Percentiles rank a stretch among this genome's conserved stretches.
Conservation (phyloP, 2,329 filamentous ascomycete genomes). For the Tolypocladium endophyticum region DNA sequence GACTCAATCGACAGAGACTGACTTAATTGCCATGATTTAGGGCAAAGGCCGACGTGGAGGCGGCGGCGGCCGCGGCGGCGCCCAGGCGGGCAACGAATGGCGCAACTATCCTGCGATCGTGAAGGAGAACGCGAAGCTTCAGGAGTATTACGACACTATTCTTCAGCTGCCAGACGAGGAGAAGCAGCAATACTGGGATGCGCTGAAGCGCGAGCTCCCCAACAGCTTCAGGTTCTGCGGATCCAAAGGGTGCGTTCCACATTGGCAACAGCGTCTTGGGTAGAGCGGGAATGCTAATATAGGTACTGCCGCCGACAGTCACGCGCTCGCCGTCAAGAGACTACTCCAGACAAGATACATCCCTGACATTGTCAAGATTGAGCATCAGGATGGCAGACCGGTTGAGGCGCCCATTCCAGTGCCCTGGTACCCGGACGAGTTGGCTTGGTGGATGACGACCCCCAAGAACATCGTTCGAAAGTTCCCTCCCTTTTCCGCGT, state of each 20-base stretch:
- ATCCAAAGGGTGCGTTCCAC: constrained; percentile 61
- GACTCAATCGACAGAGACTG: constrained; percentile 4
- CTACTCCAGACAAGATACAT: constrained; percentile 83
- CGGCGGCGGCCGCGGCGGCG: constrained; percentile 20
- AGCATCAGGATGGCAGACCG: constrained; percentile 67
- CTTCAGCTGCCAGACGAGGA: constrained; percentile 70
- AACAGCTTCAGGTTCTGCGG: constrained; percentile 98
- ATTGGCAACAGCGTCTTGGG: not conserved
- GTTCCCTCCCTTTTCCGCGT: constrained; percentile 86
- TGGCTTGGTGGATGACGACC: constrained; percentile 97
- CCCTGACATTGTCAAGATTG: constrained; percentile 77
- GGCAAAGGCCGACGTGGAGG: constrained; percentile 26
- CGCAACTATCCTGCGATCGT: constrained; percentile 35
- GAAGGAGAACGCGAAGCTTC: constrained; percentile 76
- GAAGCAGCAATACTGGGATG: constrained; percentile 71
- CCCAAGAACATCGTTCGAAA: constrained; percentile 92
- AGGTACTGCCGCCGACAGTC: constrained; percentile 34
- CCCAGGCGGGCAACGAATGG: constrained; percentile 14
- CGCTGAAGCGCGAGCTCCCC: constrained; percentile 73
- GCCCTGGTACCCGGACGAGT: constrained; percentile 85
- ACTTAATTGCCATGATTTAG: constrained; percentile 10
- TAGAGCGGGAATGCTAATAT: constrained; percentile 4
- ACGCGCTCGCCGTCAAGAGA: constrained; percentile 85
- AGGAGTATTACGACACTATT: constrained; percentile 75
- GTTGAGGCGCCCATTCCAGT: constrained; percentile 78